Evolutionary conservation across 495 filamentous ascomycete species (phyloP).

Genomic region (Parathielavia hyrcaniae): DNA sequence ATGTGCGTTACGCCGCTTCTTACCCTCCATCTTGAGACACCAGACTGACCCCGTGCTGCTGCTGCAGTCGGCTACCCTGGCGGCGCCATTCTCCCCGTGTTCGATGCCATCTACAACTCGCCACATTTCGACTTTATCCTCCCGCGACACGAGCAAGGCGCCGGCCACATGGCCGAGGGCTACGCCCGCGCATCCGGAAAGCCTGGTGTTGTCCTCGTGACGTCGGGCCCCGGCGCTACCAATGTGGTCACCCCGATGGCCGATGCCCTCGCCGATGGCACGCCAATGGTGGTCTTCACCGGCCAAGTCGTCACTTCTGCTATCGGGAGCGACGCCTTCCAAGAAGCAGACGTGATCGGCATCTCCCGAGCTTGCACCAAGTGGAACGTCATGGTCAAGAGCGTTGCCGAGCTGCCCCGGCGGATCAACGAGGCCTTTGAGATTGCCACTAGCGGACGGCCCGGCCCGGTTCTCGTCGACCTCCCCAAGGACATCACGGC

Average conservation of each 20-base stretch:
- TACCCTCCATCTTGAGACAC: neutral
- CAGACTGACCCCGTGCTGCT: slow-evolving; percentile 21
- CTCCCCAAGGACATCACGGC: slow-evolving; percentile 75
- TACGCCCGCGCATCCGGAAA: slow-evolving; percentile 70
- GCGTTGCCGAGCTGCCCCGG: slow-evolving; percentile 66
- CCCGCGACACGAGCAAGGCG: slow-evolving; percentile 72
- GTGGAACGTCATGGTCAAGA: slow-evolving; percentile 83
- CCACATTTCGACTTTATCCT: slow-evolving; percentile 71
- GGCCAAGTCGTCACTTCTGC: slow-evolving; percentile 68
- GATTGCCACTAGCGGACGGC: slow-evolving; percentile 69
- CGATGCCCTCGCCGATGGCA: slow-evolving; percentile 71
- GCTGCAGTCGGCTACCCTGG: slow-evolving; percentile 62
- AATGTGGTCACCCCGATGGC: slow-evolving; percentile 76
- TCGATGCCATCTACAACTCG: slow-evolving; percentile 77
- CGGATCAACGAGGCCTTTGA: slow-evolving; percentile 82
- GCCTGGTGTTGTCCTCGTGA: slow-evolving; percentile 72
- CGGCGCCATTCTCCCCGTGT: slow-evolving; percentile 76
- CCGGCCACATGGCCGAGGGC: slow-evolving; percentile 76
- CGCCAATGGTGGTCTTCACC: slow-evolving; percentile 70
- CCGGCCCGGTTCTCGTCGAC: slow-evolving; percentile 74
- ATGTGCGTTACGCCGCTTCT: slow-evolving; percentile 52
- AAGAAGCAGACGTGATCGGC: slow-evolving; percentile 71
- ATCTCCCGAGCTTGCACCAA: slow-evolving; percentile 75
- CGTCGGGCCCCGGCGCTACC: slow-evolving; percentile 71
- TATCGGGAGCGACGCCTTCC: slow-evolving; percentile 76